Evolutionary conservation across 257 asterid genomes (phyloP), one percentile per base, ranked within the genome.

Genomic region (Solanum pimpinellifolium): DNA sequence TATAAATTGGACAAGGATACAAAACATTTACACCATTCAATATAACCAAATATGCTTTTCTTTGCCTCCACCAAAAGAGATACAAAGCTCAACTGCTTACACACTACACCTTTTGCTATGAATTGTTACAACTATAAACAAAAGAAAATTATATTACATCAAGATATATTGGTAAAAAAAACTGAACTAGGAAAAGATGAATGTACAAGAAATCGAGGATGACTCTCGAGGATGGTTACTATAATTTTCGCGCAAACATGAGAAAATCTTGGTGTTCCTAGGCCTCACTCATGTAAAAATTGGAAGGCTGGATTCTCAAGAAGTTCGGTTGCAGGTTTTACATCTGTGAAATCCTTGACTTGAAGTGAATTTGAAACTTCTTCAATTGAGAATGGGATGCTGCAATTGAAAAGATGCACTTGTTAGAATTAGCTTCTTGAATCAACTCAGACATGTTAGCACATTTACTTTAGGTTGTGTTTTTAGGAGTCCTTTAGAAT

Each of bases 341-440:
- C 99, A n/a, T 93, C 99, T 29, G 90, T 77, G 91, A 95, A 97
- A 86, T 96, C 99, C 93, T 93, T 95, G 83, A 89, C 96, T 86
- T 92, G 90, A 25, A 97, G 93, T 25, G 98, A 90, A 69, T 88
- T 88, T 7, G 98, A 93, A 68, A 97, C 94, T 31, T 96, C 99
- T 47, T 96, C 99, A 56, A 93, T 90, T 23, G 99, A 96, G 93
- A 97, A 97, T 6, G 98, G 99, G 84, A 96, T 96, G 94, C 99
- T 97, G 98, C 92, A 92, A n/a, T 81, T 37, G 52, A 52, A 76
- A 18, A 37, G 42, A 60, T 9, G n/a, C 49, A 74, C n/a, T 21
- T 14, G 33, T 88, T 35, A 85, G 87, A 62, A 76, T 3, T 76
- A 75, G 74, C 23, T 41, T 47, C 9, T 20, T 14, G 33, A 60